Conservation (phyloP, 2,329 filamentous ascomycete genomes). For the Davidsoniella virescens region DNA sequence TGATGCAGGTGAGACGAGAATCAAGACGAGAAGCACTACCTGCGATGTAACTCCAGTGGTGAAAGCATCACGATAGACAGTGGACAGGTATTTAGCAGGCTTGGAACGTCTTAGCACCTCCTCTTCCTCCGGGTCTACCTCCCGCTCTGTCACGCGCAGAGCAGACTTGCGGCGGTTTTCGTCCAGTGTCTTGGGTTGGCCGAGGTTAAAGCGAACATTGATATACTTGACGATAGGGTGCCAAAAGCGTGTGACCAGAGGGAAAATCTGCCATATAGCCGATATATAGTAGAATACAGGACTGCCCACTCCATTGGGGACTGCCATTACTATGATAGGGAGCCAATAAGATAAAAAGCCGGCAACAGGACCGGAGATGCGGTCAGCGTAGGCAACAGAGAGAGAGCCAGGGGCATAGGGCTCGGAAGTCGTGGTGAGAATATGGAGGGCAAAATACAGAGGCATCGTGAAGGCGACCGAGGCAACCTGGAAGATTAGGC, state of each 20-base stretch:
- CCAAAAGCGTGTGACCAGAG: not conserved
- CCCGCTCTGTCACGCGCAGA: not conserved
- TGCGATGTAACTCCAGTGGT: not conserved
- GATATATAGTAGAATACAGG: slow-evolving; percentile 1
- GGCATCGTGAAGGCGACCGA: slow-evolving; percentile 5
- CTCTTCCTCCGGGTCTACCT: not conserved
- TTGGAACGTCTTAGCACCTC: not conserved
- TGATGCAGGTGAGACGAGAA: not conserved
- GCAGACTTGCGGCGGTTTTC: not conserved
- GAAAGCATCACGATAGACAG: not conserved
- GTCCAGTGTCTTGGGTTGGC: too few relatives aligned
- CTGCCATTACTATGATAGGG: not conserved
- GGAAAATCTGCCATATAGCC: slow-evolving; percentile 11
- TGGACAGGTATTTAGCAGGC: not conserved
- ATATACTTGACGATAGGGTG: not conserved
- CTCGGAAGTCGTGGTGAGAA: not conserved
- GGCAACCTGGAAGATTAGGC: slow-evolving; percentile 4
- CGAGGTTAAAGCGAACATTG: not conserved
- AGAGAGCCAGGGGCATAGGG: not conserved
- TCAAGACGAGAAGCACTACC: not conserved
- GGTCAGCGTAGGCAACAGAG: not conserved
- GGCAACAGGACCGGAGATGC: not conserved
- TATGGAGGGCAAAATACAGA: slow-evolving; percentile 4
- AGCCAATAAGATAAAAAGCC: slow-evolving; percentile 3
- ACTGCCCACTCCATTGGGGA: not conserved